phyloP scores from a whole-genome alignment of 2,329 filamentous ascomycete genomes.

The Fusarium marasasianum region DNA sequence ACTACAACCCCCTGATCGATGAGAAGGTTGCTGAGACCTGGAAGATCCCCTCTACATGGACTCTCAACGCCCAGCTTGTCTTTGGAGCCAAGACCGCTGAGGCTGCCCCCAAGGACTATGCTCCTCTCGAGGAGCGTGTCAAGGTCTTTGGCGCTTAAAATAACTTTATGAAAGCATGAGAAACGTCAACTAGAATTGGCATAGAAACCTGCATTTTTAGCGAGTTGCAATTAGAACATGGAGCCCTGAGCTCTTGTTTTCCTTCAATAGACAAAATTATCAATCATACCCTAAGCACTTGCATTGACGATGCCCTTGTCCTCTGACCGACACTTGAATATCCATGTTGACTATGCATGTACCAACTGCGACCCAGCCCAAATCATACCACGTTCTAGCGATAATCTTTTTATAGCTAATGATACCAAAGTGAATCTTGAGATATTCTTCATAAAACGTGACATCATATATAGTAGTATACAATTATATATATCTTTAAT shows the following conservation, averaged over 20 bases:
- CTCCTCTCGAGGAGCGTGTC: constrained; percentile 72
- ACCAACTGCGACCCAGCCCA: neutral
- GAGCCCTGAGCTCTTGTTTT: neutral
- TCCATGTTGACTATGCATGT: neutral
- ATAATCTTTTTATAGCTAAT: neutral
- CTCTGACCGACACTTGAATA: neutral
- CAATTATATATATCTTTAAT: constrained; percentile 22
- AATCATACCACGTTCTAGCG: neutral
- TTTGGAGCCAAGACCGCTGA: constrained; percentile 73
- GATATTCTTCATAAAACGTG: neutral
- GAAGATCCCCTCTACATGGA: constrained; percentile 77
- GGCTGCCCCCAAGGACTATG: constrained; percentile 70
- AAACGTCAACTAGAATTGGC: constrained; percentile 1
- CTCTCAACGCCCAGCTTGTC: constrained; percentile 83
- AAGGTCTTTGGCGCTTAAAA: constrained; percentile 68
- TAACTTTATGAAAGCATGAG: constrained; percentile 1
- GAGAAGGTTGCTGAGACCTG: constrained; percentile 74
- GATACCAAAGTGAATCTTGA: neutral
- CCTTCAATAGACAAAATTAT: constrained; percentile 1
- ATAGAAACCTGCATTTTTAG: constrained; percentile 21
- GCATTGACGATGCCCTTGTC: neutral
- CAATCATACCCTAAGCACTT: neutral
- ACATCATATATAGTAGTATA: constrained; percentile 1
- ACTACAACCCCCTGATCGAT: constrained; percentile 91
- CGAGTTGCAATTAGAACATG: constrained; percentile 15